Conservation (phyloP, 495 filamentous ascomycete genomes). For the Extremus antarcticus region DNA sequence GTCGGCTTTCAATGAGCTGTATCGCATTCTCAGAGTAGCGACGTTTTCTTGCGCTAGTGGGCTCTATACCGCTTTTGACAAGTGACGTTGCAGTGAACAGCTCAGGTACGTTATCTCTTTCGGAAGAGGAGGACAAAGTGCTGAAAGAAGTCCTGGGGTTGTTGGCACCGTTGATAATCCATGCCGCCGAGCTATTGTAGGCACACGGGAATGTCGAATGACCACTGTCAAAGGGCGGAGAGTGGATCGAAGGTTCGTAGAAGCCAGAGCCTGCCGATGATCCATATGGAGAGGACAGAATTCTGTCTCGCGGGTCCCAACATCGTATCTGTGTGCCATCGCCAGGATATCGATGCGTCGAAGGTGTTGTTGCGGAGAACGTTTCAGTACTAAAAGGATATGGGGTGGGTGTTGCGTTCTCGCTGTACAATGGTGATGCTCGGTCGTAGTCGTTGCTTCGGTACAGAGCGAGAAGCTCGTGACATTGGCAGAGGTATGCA, state of each 20-base stretch:
- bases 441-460: background rate
- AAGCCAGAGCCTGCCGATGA: conserved; percentile 12
- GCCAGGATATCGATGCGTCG: background rate
- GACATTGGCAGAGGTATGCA: conserved; percentile 8
- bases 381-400: background rate
- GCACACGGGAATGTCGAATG: background rate
- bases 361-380: background rate
- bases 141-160: background rate
- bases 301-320: conserved; percentile 16
- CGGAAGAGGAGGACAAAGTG: background rate
- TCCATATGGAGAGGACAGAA: background rate
- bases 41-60: background rate
- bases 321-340: background rate
- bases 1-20: conserved; percentile 8
- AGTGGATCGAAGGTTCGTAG: background rate
- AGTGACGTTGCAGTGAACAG: background rate
- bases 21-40: conserved; percentile 18
- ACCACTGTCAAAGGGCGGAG: background rate
- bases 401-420: background rate
- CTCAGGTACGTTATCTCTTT: conserved; percentile 8
- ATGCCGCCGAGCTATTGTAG: background rate
- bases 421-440: background rate
- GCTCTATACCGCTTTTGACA: background rate
- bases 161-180: background rate
- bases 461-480: conserved; percentile 2